Conservation (phyloP, 2,329 filamentous ascomycete genomes). For the Colletotrichum lupini region DNA sequence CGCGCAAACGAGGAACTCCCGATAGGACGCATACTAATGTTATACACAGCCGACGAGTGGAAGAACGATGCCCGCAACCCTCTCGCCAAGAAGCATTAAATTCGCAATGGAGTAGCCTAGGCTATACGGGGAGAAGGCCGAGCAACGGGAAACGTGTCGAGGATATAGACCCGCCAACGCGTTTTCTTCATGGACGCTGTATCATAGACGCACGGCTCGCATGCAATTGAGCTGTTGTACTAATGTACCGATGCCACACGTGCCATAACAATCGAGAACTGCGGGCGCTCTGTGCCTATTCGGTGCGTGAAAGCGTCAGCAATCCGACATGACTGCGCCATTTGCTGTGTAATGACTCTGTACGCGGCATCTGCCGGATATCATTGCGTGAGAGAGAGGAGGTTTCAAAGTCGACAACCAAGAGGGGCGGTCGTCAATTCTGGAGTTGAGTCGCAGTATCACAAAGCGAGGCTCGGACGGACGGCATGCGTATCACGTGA, state of each 20-base stretch:
- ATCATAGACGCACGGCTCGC: slow-evolving; percentile 37
- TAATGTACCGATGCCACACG: slow-evolving; percentile 2
- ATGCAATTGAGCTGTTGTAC: slow-evolving; percentile 31
- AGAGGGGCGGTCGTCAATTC: background rate
- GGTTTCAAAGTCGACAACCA: background rate
- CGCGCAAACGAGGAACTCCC: slow-evolving; percentile 18
- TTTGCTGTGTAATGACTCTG: no score
- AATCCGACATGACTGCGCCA: no score
- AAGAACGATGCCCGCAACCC: slow-evolving; percentile 97
- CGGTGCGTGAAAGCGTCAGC: background rate
- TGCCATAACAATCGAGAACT: background rate
- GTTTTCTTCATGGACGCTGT: slow-evolving; percentile 28
- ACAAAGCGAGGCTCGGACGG: background rate
- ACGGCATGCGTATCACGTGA: background rate
- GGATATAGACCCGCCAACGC: slow-evolving; percentile 20
- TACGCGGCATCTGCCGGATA: background rate
- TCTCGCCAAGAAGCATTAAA: slow-evolving; percentile 64
- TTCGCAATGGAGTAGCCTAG: slow-evolving; percentile 31
- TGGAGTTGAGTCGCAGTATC: background rate
- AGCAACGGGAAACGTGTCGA: slow-evolving; percentile 13
- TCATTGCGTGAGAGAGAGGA: background rate
- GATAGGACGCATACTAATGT: slow-evolving; percentile 39
- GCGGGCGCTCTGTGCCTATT: background rate
- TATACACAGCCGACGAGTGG: slow-evolving; percentile 82
- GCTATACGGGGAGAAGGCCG: slow-evolving; percentile 18